phyloP scores from a whole-genome alignment of 2,329 filamentous ascomycete species.

The Epichloe elymi region DNA sequence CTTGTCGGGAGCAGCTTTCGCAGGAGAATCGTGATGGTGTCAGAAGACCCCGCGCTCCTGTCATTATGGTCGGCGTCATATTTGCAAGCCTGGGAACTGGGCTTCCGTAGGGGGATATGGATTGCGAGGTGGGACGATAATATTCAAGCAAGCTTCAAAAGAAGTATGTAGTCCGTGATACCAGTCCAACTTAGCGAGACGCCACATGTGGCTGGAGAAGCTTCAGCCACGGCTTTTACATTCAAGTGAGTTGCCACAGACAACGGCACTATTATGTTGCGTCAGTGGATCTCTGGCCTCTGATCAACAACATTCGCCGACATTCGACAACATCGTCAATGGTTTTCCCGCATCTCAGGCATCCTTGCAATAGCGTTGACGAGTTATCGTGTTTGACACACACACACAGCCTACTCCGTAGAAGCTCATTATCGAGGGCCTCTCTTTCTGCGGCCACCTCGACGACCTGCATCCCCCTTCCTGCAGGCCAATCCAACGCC shows the following conservation, averaged over 20 bases:
- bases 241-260: conserved; percentile 25
- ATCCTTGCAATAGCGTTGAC: not conserved
- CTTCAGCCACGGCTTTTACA: not conserved
- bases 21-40: conserved; percentile 28
- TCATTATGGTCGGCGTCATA: conserved; percentile 10
- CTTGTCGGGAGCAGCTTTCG: conserved; percentile 30
- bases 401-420: too few species aligned
- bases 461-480: not conserved
- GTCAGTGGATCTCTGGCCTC: conserved; percentile 16
- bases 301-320: conserved; percentile 6
- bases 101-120: not conserved
- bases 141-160: not conserved
- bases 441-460: conserved; percentile 4
- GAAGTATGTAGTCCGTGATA: too few species aligned
- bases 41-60: conserved; percentile 14
- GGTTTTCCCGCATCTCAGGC: not conserved
- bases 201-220: conserved; percentile 4
- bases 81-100: not conserved
- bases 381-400: not conserved
- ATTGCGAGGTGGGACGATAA: not conserved
- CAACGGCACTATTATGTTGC: conserved; percentile 22
- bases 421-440: not conserved
- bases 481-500: not conserved
- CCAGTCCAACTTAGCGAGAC: not conserved
- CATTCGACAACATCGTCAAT: not conserved